Evolutionary conservation across 306 rosid species (phyloP), one percentile per base, ranked within the genome.

Genomic region (Gastrolobium villosum): DNA sequence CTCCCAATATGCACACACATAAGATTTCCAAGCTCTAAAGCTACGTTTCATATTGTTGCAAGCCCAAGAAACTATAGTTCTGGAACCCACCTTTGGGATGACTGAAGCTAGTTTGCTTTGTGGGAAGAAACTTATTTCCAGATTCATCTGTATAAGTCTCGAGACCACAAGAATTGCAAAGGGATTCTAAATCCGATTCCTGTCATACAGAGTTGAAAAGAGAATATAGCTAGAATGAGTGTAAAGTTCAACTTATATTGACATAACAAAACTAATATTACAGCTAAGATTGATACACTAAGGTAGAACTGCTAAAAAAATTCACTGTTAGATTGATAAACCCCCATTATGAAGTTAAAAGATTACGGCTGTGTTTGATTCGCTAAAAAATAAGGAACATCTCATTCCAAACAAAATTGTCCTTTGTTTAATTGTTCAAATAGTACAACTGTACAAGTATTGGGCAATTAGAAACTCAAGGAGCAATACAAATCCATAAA

Each of bases 161-260:
- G 10, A 92, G 95, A 65, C 98, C 91, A 69, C 95, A 92, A 13
- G 83, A 88, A 46, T 84, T 82, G 81, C 97, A 93, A 35, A 95
- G 64, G 15, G 92, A 88, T 66, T 81, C 92, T 76, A 84, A 56
- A 74, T 92, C 97, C 11, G 97, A 80, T 86, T 89, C 97, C 97
- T 95, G 75, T 10, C 55, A 62, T 59, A 20, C 2, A 26, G 20
- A 36, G 61, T 72, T 74, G n/a, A 26, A 70, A 28, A 65, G 6
- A 39, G 4, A 34, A 52, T 35, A 65, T 15, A 55, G 28, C 62
- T n/a, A 11, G 20, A 36, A 57, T 65, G 55, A 13, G 32, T 4
- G 4, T 37, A 77, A 53, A 49, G 49, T 71, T 28, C 69, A 70
- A 70, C 39, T 26, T 11, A 57, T 3, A 28, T 63, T 30, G 34